A percentile compares a stretch with the other conserved stretches of the same genome.
Conservation (phyloP, 2,329 filamentous ascomycete genomes). For the Ophiostoma ips region DNA sequence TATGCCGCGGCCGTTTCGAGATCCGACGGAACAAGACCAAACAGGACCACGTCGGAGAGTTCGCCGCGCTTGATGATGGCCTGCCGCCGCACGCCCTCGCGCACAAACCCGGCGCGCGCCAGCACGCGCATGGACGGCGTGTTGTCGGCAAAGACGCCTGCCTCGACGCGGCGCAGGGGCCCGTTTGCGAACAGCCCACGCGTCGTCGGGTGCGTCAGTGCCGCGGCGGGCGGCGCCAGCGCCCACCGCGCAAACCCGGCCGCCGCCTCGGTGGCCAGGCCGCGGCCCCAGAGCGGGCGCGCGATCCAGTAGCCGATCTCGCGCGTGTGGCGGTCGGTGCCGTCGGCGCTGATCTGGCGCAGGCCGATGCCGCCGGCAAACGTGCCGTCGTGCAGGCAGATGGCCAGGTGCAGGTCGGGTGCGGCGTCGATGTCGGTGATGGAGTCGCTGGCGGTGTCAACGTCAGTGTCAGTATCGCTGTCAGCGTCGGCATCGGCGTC, state of each 20-base stretch:
- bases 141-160: constrained; percentile 24
- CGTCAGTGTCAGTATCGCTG: not conserved
- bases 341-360: constrained; percentile 21
- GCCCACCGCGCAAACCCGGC: constrained; percentile 28
- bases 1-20: no score
- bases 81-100: constrained; percentile 29
- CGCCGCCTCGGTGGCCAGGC: constrained; percentile 28
- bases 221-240: constrained; percentile 18
- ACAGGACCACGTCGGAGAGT: constrained; percentile 24
- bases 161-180: constrained; percentile 29
- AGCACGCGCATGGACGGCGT: constrained; percentile 29
- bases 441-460: no score
- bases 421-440: not conserved
- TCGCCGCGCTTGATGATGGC: constrained; percentile 29
- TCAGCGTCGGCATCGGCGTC: not conserved
- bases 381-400: constrained; percentile 21
- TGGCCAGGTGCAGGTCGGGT: constrained; percentile 20
- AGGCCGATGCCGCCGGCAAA: constrained; percentile 30
- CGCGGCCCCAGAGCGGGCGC: constrained; percentile 29
- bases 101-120: constrained; percentile 26
- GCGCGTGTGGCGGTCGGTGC: constrained; percentile 25
- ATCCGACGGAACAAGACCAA: constrained; percentile 19
- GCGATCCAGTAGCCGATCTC: constrained; percentile 38
- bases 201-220: not conserved
- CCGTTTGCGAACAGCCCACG: constrained; percentile 1